Base-by-base conservation (phyloP, 805 yeast species). In the Yamadazyma insecticola region DNA sequence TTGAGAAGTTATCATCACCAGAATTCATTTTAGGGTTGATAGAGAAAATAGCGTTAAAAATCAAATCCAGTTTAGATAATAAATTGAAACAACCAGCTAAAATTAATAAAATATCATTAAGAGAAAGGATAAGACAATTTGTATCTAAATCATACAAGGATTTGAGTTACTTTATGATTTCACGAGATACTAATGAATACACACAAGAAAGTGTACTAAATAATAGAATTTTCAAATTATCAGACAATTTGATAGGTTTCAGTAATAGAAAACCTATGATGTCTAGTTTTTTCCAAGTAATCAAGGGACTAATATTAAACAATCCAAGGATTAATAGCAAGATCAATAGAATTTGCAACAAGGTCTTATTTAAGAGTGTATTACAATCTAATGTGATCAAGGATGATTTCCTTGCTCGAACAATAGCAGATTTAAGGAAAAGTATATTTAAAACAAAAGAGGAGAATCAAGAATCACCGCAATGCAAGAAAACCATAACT, bases 1-100 rank as follows among this genome's bases (percentile, higher is more conserved):
- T 57, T 11, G 45, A 36, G 2, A 51, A 48, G 35, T 30, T 59
- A 13, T 36, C 59, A 3, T 30, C 48, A 7, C 59, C 60, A 0
- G 35, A 43, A 6, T 57, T 60, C 30, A 31, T 59, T 1, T 29
- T 55, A n/a, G 27, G 37, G 4, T n/a, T 28, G 13, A 27, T 41
- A n/a, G 44, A 37, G 17, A 37, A 32, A 19, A 16, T 45, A 1
- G 35, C 48, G 2, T 34, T 23, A 5, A 10, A 10, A n/a, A 12
- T 33, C 6, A 28, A 22, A 16, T 7, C 3, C 17, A 41, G 33
- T 21, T n/a, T 32, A 11, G 33, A 36, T 16, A 7, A 18, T 9
- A 32, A 19, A 20, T 8, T 19, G 6, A 17, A 18, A 5, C 21
- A 24, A 10, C 27, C 35, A 5, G 7, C 28, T 5, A 22, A 29